A percentile compares a stretch with the other conserved stretches of the same genome.
These are phyloP conservation scores for Teratosphaeria nubilosa DNA, from an alignment of 2,329 filamentous ascomycete genomes.

Conservation along the genomic window DNA sequence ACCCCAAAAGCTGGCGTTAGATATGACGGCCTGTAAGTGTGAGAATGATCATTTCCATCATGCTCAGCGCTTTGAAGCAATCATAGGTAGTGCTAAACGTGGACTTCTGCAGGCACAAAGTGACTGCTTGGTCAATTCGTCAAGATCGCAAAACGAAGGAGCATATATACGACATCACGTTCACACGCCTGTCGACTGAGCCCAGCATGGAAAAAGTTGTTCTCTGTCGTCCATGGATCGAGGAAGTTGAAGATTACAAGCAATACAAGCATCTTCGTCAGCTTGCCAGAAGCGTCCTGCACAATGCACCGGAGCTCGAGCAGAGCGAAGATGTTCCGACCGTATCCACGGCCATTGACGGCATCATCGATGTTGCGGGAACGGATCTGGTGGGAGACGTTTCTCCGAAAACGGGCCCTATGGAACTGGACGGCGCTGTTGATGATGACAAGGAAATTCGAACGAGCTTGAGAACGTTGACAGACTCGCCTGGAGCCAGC, in stretches of 20 bases:
- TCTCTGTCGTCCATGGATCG: slow-evolving; percentile 29
- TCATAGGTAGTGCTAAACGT: background rate
- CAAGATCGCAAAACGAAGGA: slow-evolving; percentile 14
- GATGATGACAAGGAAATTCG: background rate
- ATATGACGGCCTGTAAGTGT: slow-evolving; percentile 39
- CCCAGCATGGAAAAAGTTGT: slow-evolving; percentile 26
- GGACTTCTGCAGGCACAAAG: slow-evolving; percentile 22
- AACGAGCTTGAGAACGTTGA: background rate
- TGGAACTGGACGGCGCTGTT: background rate
- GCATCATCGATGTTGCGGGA: background rate
- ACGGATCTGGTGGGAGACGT: background rate
- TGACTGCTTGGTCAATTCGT: slow-evolving; percentile 33
- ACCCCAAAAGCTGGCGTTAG: slow-evolving; percentile 37
- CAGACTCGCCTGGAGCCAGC: background rate
- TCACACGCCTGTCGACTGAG: slow-evolving; percentile 25
- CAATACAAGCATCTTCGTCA: slow-evolving; percentile 36
- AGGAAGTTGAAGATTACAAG: slow-evolving; percentile 38
- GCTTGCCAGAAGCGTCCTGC: slow-evolving; percentile 1
- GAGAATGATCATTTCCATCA: background rate
- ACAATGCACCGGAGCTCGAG: background rate
- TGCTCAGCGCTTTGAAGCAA: background rate
- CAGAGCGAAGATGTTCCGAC: background rate
- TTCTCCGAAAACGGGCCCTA: background rate
- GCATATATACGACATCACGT: slow-evolving; percentile 30
- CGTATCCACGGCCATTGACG: background rate